These are phyloP conservation scores for Trypanosomatidae sp. DNA, from an alignment of 208 protist genomes.

Conservation along the genomic window DNA sequence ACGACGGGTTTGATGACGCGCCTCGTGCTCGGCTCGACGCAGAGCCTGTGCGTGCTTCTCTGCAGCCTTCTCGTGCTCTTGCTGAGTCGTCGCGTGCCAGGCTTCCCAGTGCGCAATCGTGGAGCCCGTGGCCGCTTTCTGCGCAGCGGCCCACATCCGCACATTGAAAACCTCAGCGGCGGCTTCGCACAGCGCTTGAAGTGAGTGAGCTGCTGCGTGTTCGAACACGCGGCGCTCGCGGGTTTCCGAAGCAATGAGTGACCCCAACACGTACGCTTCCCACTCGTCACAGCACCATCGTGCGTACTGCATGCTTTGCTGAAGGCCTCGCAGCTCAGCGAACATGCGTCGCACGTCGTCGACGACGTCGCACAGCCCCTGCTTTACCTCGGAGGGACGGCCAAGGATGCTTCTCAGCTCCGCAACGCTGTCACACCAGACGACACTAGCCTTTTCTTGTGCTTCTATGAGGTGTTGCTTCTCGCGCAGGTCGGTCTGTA, in stretches of 20 bases:
- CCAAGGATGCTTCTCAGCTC: constrained; percentile 37
- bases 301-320: constrained; percentile 20
- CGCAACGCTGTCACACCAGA: constrained; percentile 34
- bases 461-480: constrained; percentile 52
- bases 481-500: constrained; percentile 57
- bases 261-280: constrained; percentile 11
- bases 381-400: constrained; percentile 50
- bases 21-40: background rate
- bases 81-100: constrained; percentile 2
- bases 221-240: constrained; percentile 25
- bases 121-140: background rate
- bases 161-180: constrained; percentile 2
- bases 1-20: background rate
- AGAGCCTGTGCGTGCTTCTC: constrained; percentile 12
- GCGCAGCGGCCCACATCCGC: background rate
- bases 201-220: constrained; percentile 9
- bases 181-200: background rate
- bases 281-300: constrained; percentile 21
- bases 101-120: constrained; percentile 11
- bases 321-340: constrained; percentile 23
- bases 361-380: constrained; percentile 39
- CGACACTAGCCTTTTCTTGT: constrained; percentile 35
- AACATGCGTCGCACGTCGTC: constrained; percentile 36
- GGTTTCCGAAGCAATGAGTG: constrained; percentile 27
- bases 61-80: background rate